These are phyloP conservation scores for Fagus sylvatica DNA, from an alignment of 306 rosid species.

Conservation along the genomic window DNA sequence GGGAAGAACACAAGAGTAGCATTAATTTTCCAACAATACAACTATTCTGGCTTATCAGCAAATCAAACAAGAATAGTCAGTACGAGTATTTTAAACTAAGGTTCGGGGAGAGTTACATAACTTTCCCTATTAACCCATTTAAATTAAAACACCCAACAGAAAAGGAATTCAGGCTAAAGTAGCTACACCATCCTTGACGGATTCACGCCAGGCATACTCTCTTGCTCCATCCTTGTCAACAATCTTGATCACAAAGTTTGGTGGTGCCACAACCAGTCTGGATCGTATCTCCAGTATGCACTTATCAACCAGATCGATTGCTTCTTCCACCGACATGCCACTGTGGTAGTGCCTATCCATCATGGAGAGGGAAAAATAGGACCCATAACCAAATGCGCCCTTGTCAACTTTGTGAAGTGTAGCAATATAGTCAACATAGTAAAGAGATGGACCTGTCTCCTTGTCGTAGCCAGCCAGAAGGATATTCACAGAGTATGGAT, in stretches of 20 bases:
- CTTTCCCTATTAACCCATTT: too few species aligned
- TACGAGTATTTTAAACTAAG: background rate
- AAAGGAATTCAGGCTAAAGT: constrained; percentile 48
- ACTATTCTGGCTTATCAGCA: background rate
- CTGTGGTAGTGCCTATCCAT: constrained; percentile 94
- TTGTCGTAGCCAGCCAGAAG: constrained; percentile 93
- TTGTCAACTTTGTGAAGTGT: constrained; percentile 97
- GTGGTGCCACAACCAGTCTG: constrained; percentile 85
- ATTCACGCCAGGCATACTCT: constrained; percentile 80
- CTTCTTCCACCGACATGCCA: constrained; percentile 82
- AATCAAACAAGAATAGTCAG: background rate
- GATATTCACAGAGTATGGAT: constrained; percentile 84
- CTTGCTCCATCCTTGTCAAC: constrained; percentile 95
- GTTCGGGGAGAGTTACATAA: background rate
- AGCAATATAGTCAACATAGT: constrained; percentile 87
- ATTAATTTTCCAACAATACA: background rate
- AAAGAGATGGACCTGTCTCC: constrained; percentile 83
- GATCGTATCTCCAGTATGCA: constrained; percentile 77
- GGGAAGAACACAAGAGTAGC: background rate
- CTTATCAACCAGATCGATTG: constrained; percentile 74
- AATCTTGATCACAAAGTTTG: constrained; percentile 91
- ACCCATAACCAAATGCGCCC: constrained; percentile 96
- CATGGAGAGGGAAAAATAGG: constrained; percentile 80
- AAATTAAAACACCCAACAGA: background rate
- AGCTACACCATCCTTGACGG: constrained; percentile 50